Conservation (phyloP, 371 early-diverging fungal genomes). For the Zopfochytrium polystomum region DNA sequence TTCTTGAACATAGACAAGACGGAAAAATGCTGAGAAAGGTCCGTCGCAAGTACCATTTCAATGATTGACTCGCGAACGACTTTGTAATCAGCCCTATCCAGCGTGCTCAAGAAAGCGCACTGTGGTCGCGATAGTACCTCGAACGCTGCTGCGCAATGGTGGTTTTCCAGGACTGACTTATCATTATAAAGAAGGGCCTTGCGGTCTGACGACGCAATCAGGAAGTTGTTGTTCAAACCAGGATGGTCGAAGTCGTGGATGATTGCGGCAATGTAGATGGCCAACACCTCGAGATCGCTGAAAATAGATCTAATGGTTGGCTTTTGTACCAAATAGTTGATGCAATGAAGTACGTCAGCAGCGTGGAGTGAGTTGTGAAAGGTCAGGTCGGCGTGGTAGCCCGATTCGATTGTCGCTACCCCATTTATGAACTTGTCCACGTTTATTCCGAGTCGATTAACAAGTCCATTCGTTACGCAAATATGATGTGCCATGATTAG, state of each 20-base stretch:
- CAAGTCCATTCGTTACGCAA: conserved; percentile 36
- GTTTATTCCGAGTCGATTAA: conserved; percentile 32
- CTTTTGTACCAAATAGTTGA: conserved; percentile 39
- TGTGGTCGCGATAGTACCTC: conserved; percentile 58
- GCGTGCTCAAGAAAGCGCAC: conserved; percentile 33
- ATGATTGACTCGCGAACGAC: conserved; percentile 39
- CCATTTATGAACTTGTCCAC: conserved; percentile 39
- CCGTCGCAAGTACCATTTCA: conserved; percentile 56
- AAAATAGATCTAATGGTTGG: conserved; percentile 31
- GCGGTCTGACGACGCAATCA: conserved; percentile 69
- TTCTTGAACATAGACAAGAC: conserved; percentile 48
- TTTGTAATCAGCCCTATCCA: conserved; percentile 35
- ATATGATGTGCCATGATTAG: conserved; percentile 39
- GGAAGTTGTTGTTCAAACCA: conserved; percentile 50
- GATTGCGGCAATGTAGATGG: conserved; percentile 48
- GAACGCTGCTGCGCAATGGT: conserved; percentile 85
- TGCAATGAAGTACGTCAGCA: conserved; percentile 53
- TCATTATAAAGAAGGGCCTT: conserved; percentile 87
- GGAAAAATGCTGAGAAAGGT: conserved; percentile 48
- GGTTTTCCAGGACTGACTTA: too few relatives aligned
- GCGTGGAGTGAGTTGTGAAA: conserved; percentile 55
- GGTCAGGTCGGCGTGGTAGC: conserved; percentile 42
- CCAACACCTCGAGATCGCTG: conserved; percentile 45
- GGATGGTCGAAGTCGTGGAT: conserved; percentile 56
- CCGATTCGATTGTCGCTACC: conserved; percentile 42